These are phyloP conservation scores for Alternaria sp. DNA, from an alignment of 2,329 filamentous ascomycete species.

Conservation along the genomic window DNA sequence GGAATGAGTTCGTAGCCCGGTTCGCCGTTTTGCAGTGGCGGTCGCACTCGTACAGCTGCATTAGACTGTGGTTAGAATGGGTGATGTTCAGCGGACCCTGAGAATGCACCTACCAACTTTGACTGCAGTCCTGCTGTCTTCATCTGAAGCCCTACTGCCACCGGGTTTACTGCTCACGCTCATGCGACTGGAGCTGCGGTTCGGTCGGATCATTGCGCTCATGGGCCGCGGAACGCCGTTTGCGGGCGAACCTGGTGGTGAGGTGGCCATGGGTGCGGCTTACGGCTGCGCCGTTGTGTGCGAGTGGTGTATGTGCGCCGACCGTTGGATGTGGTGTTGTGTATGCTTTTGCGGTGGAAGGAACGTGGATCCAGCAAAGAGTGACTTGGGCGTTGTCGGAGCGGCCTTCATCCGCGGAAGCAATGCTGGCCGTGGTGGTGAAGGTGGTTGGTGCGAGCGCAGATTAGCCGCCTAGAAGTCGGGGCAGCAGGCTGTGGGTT, in stretches of 20 bases:
- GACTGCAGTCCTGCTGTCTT: constrained; percentile 89
- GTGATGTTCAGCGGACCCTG: constrained; percentile 10
- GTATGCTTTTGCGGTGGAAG: constrained; percentile 15
- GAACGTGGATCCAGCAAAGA: constrained; percentile 16
- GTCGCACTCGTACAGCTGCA: constrained; percentile 89
- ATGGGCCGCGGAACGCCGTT: constrained; percentile 69
- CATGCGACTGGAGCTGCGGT: constrained; percentile 83
- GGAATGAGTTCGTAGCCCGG: constrained; percentile 95
- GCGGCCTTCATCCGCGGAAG: constrained; percentile 21
- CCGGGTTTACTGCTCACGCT: constrained; percentile 85
- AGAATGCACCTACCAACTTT: constrained; percentile 82
- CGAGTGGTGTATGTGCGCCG: constrained; percentile 22
- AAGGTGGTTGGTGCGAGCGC: constrained; percentile 3
- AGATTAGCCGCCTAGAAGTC: neutral
- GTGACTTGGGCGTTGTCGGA: constrained; percentile 20
- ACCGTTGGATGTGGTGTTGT: constrained; percentile 13
- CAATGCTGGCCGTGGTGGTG: neutral
- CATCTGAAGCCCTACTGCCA: constrained; percentile 85
- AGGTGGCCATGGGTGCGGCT: constrained; percentile 45
- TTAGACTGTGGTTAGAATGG: constrained; percentile 34
- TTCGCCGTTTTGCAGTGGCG: constrained; percentile 81
- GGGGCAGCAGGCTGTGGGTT: neutral
- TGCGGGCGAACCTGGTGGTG: constrained; percentile 51
- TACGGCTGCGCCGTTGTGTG: constrained; percentile 33
- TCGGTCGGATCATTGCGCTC: constrained; percentile 81